Conservation (phyloP, 1,284 basidiomycete species). For the Pascua guehoae region DNA sequence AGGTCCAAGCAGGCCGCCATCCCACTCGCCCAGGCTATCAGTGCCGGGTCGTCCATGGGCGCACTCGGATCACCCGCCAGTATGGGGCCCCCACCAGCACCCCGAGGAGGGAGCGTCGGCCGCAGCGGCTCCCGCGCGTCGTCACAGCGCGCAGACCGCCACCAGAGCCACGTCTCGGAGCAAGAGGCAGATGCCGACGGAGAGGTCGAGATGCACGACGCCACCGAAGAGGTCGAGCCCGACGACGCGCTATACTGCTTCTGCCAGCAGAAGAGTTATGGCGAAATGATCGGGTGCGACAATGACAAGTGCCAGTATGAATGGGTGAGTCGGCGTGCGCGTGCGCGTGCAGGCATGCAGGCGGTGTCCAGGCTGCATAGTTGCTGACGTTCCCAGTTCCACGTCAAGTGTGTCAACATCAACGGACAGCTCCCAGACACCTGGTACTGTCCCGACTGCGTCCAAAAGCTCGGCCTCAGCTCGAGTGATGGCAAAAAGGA, state of each 20-base stretch:
- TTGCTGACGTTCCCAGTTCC: constrained; percentile 60
- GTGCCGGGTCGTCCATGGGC: constrained; percentile 6
- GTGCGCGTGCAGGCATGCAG: neutral
- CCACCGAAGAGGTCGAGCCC: constrained; percentile 27
- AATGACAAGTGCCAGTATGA: constrained; percentile 74
- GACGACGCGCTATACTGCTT: constrained; percentile 73
- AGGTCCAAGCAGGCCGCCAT: constrained; percentile 8
- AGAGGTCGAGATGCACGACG: constrained; percentile 26
- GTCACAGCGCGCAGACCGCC: constrained; percentile 1
- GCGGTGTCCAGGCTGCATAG: neutral
- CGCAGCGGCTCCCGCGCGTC: constrained; percentile 9
- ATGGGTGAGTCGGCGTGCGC: constrained; percentile 64
- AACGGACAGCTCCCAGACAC: constrained; percentile 63
- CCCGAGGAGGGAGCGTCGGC: constrained; percentile 2
- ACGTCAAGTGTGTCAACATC: constrained; percentile 74
- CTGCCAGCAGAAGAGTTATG: constrained; percentile 81
- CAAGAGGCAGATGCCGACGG: constrained; percentile 16
- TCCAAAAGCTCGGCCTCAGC: constrained; percentile 29
- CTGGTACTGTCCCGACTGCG: constrained; percentile 72
- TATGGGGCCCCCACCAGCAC: neutral
- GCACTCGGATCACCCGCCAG: neutral
- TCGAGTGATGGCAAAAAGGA: constrained; percentile 33
- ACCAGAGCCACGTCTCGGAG: constrained; percentile 18
- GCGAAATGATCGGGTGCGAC: constrained; percentile 95
- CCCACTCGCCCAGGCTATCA: constrained; percentile 9